These are phyloP conservation scores for Knufia petricola DNA, from an alignment of 2,329 filamentous ascomycete genomes.

Conservation along the genomic window DNA sequence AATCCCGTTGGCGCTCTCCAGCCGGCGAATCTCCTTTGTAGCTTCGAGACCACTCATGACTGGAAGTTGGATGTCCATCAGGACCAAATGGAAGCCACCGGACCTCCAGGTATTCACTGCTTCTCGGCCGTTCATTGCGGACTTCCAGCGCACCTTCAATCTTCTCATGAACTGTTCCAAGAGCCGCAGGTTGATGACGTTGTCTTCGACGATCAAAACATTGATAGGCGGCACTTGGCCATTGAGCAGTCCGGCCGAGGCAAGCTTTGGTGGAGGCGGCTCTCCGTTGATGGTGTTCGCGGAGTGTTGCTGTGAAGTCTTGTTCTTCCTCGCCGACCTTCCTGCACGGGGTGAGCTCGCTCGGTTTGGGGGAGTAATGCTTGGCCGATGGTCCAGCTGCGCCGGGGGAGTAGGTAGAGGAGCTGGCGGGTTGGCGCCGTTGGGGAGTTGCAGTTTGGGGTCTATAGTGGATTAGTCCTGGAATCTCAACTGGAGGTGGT, in stretches of 20 bases:
- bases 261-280: slow-evolving; percentile 25
- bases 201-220: slow-evolving; percentile 95
- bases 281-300: slow-evolving; percentile 26
- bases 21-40: slow-evolving; percentile 81
- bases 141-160: slow-evolving; percentile 91
- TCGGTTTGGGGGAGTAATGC: slow-evolving; percentile 40
- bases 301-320: slow-evolving; percentile 27
- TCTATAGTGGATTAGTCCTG: slow-evolving; percentile 28
- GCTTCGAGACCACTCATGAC: slow-evolving; percentile 94
- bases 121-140: slow-evolving; percentile 90
- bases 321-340: slow-evolving; percentile 41
- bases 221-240: slow-evolving; percentile 89
- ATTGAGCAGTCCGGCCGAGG: slow-evolving; percentile 59
- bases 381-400: slow-evolving; percentile 31
- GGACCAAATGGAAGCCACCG: slow-evolving; percentile 87
- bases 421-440: slow-evolving; percentile 33
- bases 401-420: slow-evolving; percentile 48
- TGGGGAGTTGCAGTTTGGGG: slow-evolving; percentile 31
- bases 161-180: slow-evolving; percentile 93
- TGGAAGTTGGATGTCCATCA: slow-evolving; percentile 98
- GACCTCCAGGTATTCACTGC: slow-evolving; percentile 87
- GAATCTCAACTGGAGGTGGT: slow-evolving; percentile 23
- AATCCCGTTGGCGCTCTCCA: slow-evolving; percentile 85
- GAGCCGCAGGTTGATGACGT: slow-evolving; percentile 91
- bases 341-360: slow-evolving; percentile 40